These are phyloP conservation scores for Leccinum subgranulosum DNA, from an alignment of 768 basidiomycete species.

Conservation along the genomic window DNA sequence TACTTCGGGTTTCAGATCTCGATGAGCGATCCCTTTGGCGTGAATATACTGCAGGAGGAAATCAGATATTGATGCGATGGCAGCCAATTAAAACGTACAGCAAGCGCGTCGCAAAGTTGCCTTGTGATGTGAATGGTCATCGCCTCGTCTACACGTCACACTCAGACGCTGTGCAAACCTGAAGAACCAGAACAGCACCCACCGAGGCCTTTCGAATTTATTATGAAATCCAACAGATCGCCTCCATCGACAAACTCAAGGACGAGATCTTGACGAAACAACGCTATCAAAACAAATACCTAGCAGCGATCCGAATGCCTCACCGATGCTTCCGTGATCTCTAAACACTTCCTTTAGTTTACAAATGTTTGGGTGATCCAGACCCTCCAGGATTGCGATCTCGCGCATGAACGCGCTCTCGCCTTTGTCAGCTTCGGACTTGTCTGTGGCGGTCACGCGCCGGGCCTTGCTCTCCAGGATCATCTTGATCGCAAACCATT, in stretches of 20 bases:
- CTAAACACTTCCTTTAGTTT: slow-evolving; percentile 74
- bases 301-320: slow-evolving; percentile 17
- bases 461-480: slow-evolving; percentile 55
- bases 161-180: not conserved
- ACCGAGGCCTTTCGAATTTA: slow-evolving; percentile 61
- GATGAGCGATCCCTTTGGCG: slow-evolving; percentile 76
- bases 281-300: slow-evolving; percentile 22
- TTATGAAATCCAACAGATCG: slow-evolving; percentile 80
- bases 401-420: slow-evolving; percentile 57
- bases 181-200: slow-evolving; percentile 23
- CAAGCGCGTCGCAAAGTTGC: slow-evolving; percentile 78
- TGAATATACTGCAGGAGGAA: slow-evolving; percentile 54
- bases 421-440: slow-evolving; percentile 27
- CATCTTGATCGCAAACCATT: slow-evolving; percentile 86
- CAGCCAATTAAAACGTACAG: slow-evolving; percentile 42
- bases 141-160: slow-evolving; percentile 42
- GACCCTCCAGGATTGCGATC: slow-evolving; percentile 71
- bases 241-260: slow-evolving; percentile 86
- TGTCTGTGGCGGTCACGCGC: slow-evolving; percentile 33
- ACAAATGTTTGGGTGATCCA: slow-evolving; percentile 83
- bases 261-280: slow-evolving; percentile 62
- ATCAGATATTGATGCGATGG: slow-evolving; percentile 2
- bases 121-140: slow-evolving; percentile 68
- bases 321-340: slow-evolving; percentile 61
- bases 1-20: slow-evolving; percentile 90